Evolutionary conservation across 805 yeast species (phyloP), one percentile per base, ranked within the genome.

Genomic region (Yamadazyma nakazawae): DNA sequence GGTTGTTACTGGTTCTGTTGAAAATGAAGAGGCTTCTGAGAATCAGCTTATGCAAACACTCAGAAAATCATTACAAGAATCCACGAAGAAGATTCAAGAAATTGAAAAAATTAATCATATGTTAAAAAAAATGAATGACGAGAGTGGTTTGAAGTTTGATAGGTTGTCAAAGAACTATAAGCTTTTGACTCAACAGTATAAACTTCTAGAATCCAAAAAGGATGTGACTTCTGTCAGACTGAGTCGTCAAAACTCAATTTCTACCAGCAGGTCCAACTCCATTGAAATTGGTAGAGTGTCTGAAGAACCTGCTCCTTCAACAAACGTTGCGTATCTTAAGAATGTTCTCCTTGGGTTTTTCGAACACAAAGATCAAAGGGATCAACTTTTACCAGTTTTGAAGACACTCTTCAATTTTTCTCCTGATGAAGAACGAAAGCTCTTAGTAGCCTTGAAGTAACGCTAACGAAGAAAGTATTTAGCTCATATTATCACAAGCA

Each of bases 281-380:
- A 19, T 36, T 14, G 51, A 46, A 16, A 51, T 43, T 6, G 21
- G 25, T 8, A 36, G 38, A 36, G 34, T 37, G 13, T 7, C n/a
- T 12, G 39, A 24, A 3, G 30, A 37, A 11, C 2, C 40, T 12
- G 51, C 61, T 14, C 43, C 48, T 13, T 45, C 58, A 2, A 43
- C 46, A 11, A 57, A 54, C 41, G 73, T 84, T 17, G 88, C 95
- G 11, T 92, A 92, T 61, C 75, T 90, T 43, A 88, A 87, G 62
- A 94, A 94, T 60, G 97, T 92, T 2, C 64, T 92, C n/a, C 68
- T 92, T 2, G 97, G 97, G 2, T 94, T 86, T 61, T 66, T 94
- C 45, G 97, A 91, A 59, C 96, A 88, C 60, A 86, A 79, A 58
- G 99, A 92, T n/a, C 97, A 91, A 64, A 75, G 98, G 49, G 81